These are phyloP conservation scores for Phialophora tarda DNA, from an alignment of 2,329 filamentous ascomycete species.

Conservation along the genomic window DNA sequence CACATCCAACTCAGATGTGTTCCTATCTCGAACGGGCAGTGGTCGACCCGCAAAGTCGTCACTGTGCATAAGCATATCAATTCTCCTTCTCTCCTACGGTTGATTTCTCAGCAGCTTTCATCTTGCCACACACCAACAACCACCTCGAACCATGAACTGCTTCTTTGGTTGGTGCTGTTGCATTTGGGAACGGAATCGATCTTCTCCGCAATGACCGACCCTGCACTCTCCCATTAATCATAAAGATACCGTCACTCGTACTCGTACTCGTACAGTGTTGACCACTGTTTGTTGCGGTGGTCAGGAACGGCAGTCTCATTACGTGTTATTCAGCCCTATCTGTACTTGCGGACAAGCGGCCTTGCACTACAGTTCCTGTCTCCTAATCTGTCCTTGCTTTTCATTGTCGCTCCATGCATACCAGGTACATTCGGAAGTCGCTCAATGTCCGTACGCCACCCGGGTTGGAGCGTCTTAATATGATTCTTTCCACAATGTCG, in stretches of 20 bases:
- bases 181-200: not conserved
- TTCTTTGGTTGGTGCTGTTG: not conserved
- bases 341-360: constrained; percentile 29
- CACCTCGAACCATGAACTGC: not conserved
- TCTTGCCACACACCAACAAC: constrained; percentile 3
- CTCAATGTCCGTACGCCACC: constrained; percentile 11
- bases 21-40: constrained; percentile 10
- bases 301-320: not conserved
- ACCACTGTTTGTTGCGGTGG: not conserved
- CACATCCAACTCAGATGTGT: not conserved
- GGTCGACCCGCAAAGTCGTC: constrained; percentile 9
- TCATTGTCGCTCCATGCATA: constrained; percentile 22
- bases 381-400: constrained; percentile 23
- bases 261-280: not conserved
- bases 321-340: constrained; percentile 16
- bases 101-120: constrained; percentile 23
- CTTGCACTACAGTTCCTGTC: constrained; percentile 23
- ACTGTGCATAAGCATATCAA: constrained; percentile 16
- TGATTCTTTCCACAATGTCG: constrained; percentile 17
- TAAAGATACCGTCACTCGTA: not conserved
- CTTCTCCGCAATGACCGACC: not conserved
- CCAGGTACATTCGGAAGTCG: constrained; percentile 18
- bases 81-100: constrained; percentile 9
- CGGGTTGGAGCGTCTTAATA: not conserved
- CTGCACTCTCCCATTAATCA: not conserved